Conservation (phyloP, 805 yeast species). For the Blastobotrys attinorum region DNA sequence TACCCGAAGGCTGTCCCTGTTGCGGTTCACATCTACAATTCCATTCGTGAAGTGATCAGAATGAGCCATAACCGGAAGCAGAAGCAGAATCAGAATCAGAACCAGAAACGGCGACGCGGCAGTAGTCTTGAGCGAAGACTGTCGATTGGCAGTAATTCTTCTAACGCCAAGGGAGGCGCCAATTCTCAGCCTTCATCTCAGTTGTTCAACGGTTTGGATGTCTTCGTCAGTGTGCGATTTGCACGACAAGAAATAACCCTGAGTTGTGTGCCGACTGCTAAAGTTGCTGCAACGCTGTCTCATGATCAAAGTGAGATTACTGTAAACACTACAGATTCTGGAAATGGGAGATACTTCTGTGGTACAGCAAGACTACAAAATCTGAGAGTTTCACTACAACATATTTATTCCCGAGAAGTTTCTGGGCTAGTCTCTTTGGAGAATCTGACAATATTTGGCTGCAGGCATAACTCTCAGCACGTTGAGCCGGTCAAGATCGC, state of each 20-base stretch:
- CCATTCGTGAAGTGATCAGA: conserved; percentile 16
- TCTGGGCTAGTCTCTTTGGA: conserved; percentile 61
- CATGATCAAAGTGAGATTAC: conserved; percentile 59
- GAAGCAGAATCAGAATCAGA: no score
- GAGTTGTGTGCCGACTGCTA: conserved; percentile 91
- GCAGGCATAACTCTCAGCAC: conserved; percentile 23
- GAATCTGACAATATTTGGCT: conserved; percentile 31
- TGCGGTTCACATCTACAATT: conserved; percentile 47
- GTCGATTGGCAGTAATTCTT: neutral
- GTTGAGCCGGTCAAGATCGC: conserved; percentile 25
- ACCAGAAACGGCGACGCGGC: neutral
- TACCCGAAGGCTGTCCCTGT: conserved; percentile 76
- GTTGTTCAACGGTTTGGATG: conserved; percentile 33
- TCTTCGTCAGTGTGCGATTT: conserved; percentile 55
- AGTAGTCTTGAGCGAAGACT: neutral
- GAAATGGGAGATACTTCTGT: conserved; percentile 31
- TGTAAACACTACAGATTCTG: conserved; percentile 40
- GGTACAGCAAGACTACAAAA: conserved; percentile 44
- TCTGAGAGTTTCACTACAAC: conserved; percentile 70
- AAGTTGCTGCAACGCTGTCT: conserved; percentile 78
- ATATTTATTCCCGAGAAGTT: conserved; percentile 80
- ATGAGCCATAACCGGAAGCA: no score
- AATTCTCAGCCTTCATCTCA: no score
- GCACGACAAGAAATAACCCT: conserved; percentile 68
- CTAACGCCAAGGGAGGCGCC: neutral